A percentile compares a stretch with the other conserved stretches of the same genome.
These are phyloP conservation scores for Puccinellia tenuiflora DNA, from an alignment of 176 grass and related monocot species.

Conservation along the genomic window DNA sequence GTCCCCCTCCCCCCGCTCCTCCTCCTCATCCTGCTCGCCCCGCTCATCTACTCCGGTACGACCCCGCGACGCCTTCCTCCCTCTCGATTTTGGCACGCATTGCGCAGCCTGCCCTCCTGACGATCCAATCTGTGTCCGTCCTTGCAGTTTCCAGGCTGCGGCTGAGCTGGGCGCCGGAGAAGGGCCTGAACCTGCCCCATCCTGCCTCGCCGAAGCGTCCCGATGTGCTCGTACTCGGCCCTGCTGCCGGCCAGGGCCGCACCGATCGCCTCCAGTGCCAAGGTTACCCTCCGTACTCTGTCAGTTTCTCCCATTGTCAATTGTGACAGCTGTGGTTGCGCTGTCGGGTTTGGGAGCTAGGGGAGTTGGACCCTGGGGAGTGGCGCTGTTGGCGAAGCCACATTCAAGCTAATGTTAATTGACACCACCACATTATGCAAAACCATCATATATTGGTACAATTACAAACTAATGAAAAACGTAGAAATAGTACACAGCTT, in stretches of 20 bases:
- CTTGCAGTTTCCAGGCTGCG: slow-evolving; percentile 52
- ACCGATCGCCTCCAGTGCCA: slow-evolving; percentile 69
- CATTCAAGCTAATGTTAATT: background rate
- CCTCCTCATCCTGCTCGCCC: slow-evolving; percentile 37
- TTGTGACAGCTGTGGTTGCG: background rate
- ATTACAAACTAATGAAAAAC: background rate
- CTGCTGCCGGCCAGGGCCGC: slow-evolving; percentile 55
- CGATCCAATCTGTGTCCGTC: slow-evolving; percentile 22
- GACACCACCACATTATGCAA: background rate
- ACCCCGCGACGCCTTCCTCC: background rate
- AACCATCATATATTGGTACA: background rate
- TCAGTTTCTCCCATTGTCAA: background rate
- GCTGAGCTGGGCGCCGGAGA: slow-evolving; percentile 32
- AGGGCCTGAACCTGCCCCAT: background rate
- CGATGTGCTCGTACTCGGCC: slow-evolving; percentile 50
- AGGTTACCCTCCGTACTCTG: slow-evolving; percentile 15
- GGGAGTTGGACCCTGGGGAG: background rate
- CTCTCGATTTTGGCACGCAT: slow-evolving; percentile 1
- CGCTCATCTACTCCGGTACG: slow-evolving; percentile 62
- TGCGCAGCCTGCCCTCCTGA: background rate
- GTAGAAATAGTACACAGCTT: background rate
- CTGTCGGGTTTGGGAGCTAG: background rate
- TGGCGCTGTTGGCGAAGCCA: background rate
- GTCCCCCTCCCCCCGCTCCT: slow-evolving; percentile 34
- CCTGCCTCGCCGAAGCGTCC: background rate